phyloP scores from a whole-genome alignment of 345 rosid genomes.

The Sonneratia alba region DNA sequence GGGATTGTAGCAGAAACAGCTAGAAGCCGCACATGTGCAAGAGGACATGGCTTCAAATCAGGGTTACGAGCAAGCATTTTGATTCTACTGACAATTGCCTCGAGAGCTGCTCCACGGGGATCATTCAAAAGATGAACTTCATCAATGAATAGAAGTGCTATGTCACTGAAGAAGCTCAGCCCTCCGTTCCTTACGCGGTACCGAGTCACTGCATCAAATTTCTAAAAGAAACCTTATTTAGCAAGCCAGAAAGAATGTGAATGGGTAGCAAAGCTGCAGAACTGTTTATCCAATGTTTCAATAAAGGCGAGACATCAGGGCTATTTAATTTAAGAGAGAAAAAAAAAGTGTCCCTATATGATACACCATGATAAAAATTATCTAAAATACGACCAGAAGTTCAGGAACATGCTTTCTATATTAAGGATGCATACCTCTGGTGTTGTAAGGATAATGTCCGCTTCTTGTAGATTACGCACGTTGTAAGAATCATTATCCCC shows the following conservation, averaged over 20 bases:
- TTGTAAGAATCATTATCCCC: constrained; percentile 81
- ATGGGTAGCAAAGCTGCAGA: background rate
- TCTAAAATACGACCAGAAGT: background rate
- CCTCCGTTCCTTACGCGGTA: constrained; percentile 87
- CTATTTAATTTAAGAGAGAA: background rate
- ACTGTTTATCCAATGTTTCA: background rate
- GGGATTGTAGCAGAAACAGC: constrained; percentile 98
- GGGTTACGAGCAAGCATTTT: constrained; percentile 73
- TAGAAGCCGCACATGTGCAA: constrained; percentile 66
- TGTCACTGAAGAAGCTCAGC: constrained; percentile 87
- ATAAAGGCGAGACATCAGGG: background rate
- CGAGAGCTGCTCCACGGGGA: constrained; percentile 89
- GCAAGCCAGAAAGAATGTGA: background rate
- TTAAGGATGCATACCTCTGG: constrained; percentile 55
- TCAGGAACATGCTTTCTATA: background rate
- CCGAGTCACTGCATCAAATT: constrained; percentile 92
- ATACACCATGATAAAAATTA: too few species aligned
- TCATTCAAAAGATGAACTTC: constrained; percentile 96
- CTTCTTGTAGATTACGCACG: constrained; percentile 65
- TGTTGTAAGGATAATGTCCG: constrained; percentile 86
- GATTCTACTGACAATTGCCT: constrained; percentile 91
- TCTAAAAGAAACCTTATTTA: constrained; percentile 27
- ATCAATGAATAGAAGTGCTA: constrained; percentile 78
- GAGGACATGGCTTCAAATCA: constrained; percentile 66
- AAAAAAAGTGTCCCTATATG: too few species aligned